Evolutionary conservation across 768 basidiomycete genomes (phyloP).

Genomic region (Podaxis carcinomalis): DNA sequence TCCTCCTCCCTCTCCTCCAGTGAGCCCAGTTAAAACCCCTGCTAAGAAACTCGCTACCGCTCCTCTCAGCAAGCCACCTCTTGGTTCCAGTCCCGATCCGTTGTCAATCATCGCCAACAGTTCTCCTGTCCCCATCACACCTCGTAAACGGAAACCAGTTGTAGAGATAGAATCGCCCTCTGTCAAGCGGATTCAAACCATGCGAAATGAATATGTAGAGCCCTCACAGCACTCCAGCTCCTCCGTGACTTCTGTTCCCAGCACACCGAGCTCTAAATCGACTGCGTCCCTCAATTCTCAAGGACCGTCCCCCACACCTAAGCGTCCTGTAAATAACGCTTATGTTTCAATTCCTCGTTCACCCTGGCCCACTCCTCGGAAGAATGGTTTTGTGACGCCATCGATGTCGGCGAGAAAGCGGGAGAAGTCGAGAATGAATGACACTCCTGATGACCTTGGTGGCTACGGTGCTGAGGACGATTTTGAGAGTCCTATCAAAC

Average conservation of each 20-base stretch:
- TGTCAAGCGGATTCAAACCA: constrained; percentile 49
- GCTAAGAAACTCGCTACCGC: constrained; percentile 13
- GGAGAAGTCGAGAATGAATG: constrained; percentile 28
- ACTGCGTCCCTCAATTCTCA: constrained; percentile 16
- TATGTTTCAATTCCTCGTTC: constrained; percentile 45
- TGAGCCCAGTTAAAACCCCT: constrained; percentile 15
- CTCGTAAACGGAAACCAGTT: constrained; percentile 66
- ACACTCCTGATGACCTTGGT: constrained; percentile 43
- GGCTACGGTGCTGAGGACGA: constrained; percentile 53
- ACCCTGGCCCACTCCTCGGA: constrained; percentile 40
- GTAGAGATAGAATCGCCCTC: constrained; percentile 59
- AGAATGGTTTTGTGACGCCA: constrained; percentile 15
- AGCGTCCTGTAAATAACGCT: constrained; percentile 33
- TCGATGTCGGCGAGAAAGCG: constrained; percentile 14
- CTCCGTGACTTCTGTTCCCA: constrained; percentile 18
- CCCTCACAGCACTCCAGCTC: constrained; percentile 14
- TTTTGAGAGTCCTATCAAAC: constrained; percentile 28
- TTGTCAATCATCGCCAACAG: constrained; percentile 35
- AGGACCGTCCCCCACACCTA: constrained; percentile 26
- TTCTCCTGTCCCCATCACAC: constrained; percentile 39
- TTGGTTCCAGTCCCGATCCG: constrained; percentile 52
- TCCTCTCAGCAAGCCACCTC: constrained; percentile 11
- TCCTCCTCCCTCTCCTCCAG: constrained; percentile 16
- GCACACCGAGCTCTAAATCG: constrained; percentile 27
- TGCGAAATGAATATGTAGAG: constrained; percentile 8